Evolutionary conservation across 1,139 yeast species (phyloP), one percentile per base, ranked within the genome.

Genomic region (Geotrichum klebahnii): DNA sequence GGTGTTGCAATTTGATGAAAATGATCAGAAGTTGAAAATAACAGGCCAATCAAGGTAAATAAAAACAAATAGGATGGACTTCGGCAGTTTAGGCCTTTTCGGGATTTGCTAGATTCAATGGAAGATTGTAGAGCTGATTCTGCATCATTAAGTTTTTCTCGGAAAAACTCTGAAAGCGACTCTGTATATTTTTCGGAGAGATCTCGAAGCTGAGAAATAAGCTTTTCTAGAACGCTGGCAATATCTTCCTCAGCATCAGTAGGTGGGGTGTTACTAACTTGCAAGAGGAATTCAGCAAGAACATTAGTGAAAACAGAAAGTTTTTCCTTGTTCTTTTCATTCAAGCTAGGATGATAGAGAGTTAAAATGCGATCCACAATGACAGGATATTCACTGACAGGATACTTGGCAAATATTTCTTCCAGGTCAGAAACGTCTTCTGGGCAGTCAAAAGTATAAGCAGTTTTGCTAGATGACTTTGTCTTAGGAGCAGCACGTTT

Each of bases 11-110:
- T 84, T 56, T 88, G 75, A 72, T 94, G 97, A 67, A 87, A 92
- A 63, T 89, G 94, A 72, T 94, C 99, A 0, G 98, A 92, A 0
- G 97, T 87, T 0, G 98, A 89, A 63, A 85, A 94, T 9, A 90
- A 65, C 51, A 76, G 72, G 8, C 97, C 97, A 54, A 89, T 74
- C 20, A 88, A 62, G 0, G 81, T 75, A 61, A 84, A 86, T 54
- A 83, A 77, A 4, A 86, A 69, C 53, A 89, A 67, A 63, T 89
- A 95, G 24, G 78, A 70, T 3, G 55, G 55, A 2, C 42, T 26
- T 20, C 29, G 36, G 29, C 33, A 28, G 6, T 26, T 34, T 16
- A 31, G n/a, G 16, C 29, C 26, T 9, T 29, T 36, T 14, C 26
- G 12, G 5, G 43, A 12, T 35, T 48, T 48, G 16, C 26, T 37